phyloP scores from a whole-genome alignment of 2,329 filamentous ascomycete species.

The Westerdykella ornata region DNA sequence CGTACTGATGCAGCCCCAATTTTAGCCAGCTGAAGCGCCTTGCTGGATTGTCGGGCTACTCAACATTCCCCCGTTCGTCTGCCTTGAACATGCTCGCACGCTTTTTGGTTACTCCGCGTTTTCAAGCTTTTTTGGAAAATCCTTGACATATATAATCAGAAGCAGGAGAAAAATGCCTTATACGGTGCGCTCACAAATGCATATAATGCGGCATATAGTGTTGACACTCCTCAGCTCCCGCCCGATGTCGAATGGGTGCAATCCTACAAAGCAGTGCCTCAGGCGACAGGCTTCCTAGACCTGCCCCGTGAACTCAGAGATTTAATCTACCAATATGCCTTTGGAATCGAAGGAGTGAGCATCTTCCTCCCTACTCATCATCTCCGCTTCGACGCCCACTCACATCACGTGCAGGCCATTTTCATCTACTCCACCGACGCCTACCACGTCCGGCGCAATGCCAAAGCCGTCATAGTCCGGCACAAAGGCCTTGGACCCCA shows the following conservation, averaged over 20 bases:
- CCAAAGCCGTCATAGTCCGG: constrained; percentile 20
- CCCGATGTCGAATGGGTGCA: constrained; percentile 12
- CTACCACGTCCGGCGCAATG: constrained; percentile 7
- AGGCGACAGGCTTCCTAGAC: constrained; percentile 21
- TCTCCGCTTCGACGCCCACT: not conserved
- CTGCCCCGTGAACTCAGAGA: constrained; percentile 30
- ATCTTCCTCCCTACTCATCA: not conserved
- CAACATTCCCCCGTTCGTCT: too few relatives aligned
- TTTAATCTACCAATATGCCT: constrained; percentile 18
- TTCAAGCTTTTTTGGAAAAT: too few relatives aligned
- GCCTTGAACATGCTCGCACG: too few relatives aligned
- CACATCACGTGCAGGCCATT: constrained; percentile 10
- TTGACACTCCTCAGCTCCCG: not conserved
- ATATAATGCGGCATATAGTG: not conserved
- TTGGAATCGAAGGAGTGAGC: constrained; percentile 14
- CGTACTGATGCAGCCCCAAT: too few relatives aligned
- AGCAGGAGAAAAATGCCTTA: too few relatives aligned
- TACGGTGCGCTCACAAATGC: too few relatives aligned
- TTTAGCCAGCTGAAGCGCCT: too few relatives aligned
- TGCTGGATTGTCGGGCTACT: too few relatives aligned
- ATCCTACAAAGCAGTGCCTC: constrained; percentile 13
- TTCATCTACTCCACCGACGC: constrained; percentile 21
- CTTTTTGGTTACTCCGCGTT: too few relatives aligned
- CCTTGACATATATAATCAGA: too few relatives aligned
- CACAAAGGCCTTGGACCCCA: constrained; percentile 18